These are phyloP conservation scores for Yamadazyma laniorum DNA, from an alignment of 805 yeast species.

Conservation along the genomic window DNA sequence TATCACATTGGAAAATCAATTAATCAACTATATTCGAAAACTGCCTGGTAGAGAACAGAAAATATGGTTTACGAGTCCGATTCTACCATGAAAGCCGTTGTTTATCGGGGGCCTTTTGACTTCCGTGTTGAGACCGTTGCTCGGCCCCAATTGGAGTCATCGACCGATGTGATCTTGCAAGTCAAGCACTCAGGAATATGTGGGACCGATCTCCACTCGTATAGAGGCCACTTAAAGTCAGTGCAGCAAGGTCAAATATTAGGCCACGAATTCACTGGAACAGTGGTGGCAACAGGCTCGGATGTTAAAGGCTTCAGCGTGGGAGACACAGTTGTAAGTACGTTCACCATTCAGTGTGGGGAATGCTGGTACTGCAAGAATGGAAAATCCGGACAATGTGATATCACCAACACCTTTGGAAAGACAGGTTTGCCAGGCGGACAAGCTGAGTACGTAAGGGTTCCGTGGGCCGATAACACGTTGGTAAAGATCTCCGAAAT, in stretches of 20 bases:
- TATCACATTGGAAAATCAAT: too few relatives aligned
- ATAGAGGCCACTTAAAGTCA: slow-evolving; percentile 46
- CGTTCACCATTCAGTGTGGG: slow-evolving; percentile 59
- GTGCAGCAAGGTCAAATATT: slow-evolving; percentile 35
- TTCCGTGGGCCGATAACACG: slow-evolving; percentile 57
- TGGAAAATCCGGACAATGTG: slow-evolving; percentile 56
- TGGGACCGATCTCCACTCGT: slow-evolving; percentile 55
- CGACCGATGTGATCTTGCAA: slow-evolving; percentile 47
- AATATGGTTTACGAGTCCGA: not conserved
- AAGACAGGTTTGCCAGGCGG: slow-evolving; percentile 57
- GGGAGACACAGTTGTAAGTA: slow-evolving; percentile 48
- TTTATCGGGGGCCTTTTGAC: slow-evolving; percentile 43
- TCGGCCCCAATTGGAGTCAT: slow-evolving; percentile 35
- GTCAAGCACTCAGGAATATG: slow-evolving; percentile 50
- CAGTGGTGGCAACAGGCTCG: slow-evolving; percentile 39
- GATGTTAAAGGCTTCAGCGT: slow-evolving; percentile 29
- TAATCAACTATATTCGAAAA: too few relatives aligned
- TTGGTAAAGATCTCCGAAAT: slow-evolving; percentile 38
- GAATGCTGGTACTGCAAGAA: slow-evolving; percentile 56
- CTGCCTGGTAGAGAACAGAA: too few relatives aligned
- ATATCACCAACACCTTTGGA: slow-evolving; percentile 55
- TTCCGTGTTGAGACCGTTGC: slow-evolving; percentile 40
- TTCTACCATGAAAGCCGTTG: slow-evolving; percentile 47
- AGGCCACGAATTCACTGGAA: slow-evolving; percentile 54
- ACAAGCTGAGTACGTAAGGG: slow-evolving; percentile 59